Evolutionary conservation across 2,329 filamentous ascomycete species (phyloP).

Genomic region (Knufia petricola): DNA sequence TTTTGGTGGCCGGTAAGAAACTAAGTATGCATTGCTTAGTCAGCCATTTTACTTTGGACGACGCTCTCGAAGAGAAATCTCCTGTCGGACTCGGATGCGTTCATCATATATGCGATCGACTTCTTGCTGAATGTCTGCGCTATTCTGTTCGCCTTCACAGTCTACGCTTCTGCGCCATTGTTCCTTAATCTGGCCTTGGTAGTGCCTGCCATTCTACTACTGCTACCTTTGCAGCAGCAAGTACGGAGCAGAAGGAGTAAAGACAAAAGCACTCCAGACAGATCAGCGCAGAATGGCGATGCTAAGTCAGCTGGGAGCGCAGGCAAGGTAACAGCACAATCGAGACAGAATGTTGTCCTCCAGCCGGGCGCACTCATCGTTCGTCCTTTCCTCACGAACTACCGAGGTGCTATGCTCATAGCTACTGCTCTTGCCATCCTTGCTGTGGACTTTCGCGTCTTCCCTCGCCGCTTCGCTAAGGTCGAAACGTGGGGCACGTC

Average conservation of each 20-base stretch:
- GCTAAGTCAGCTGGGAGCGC: not conserved
- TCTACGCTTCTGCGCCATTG: constrained; percentile 67
- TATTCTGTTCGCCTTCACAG: constrained; percentile 73
- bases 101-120: constrained; percentile 62
- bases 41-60: constrained; percentile 78
- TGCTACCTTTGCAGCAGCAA: constrained; percentile 15
- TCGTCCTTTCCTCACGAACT: constrained; percentile 87
- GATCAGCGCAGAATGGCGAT: not conserved
- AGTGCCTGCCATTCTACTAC: constrained; percentile 56
- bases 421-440: constrained; percentile 84
- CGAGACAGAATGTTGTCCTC: not conserved
- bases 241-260: constrained; percentile 5
- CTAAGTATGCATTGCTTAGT: constrained; percentile 41
- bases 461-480: constrained; percentile 90
- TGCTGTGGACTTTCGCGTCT: constrained; percentile 91
- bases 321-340: constrained; percentile 4
- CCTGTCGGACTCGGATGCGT: constrained; percentile 69
- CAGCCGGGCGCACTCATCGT: constrained; percentile 43
- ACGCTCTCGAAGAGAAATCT: constrained; percentile 72
- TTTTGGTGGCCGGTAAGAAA: not conserved
- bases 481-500: constrained; percentile 99
- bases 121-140: constrained; percentile 78
- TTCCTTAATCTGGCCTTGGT: constrained; percentile 67
- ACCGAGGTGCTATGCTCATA: constrained; percentile 84
- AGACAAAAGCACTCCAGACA: constrained; percentile 12